These are phyloP conservation scores for Zymoseptoria passerinii DNA, from an alignment of 2,329 filamentous ascomycete genomes.

Conservation along the genomic window DNA sequence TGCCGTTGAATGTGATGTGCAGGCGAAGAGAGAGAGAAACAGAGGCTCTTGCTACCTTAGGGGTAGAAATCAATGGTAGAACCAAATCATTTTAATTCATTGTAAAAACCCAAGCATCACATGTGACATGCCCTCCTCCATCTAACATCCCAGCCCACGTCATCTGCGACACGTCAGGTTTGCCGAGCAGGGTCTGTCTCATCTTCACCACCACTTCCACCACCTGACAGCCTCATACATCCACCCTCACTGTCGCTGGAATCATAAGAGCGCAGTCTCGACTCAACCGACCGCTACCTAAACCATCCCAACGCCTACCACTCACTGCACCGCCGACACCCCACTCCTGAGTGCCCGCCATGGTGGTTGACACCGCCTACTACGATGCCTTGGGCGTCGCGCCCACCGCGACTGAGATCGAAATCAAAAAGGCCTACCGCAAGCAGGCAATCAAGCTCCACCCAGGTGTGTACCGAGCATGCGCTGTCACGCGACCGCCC, in stretches of 20 bases:
- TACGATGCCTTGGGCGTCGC: slow-evolving; percentile 80
- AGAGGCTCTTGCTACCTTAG: too few species aligned
- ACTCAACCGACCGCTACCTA: background rate
- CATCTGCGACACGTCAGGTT: background rate
- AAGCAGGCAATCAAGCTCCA: slow-evolving; percentile 91
- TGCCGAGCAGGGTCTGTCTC: background rate
- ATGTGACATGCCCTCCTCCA: too few species aligned
- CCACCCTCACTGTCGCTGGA: background rate
- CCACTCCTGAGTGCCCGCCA: slow-evolving; percentile 31
- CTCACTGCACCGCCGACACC: background rate
- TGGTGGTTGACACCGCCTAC: slow-evolving; percentile 93
- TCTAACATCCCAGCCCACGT: too few species aligned
- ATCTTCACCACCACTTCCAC: background rate
- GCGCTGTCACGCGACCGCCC: background rate
- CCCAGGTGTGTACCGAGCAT: slow-evolving; percentile 42
- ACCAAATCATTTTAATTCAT: too few species aligned
- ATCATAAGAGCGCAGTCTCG: background rate
- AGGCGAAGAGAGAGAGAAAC: too few species aligned
- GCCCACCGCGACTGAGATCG: slow-evolving; percentile 75
- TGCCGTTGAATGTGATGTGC: too few species aligned
- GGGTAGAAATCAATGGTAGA: too few species aligned
- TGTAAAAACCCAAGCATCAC: too few species aligned
- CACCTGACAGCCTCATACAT: background rate
- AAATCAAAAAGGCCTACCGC: slow-evolving; percentile 93
- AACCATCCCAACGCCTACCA: background rate